These are phyloP conservation scores for Coemansia sp. DNA, from an alignment of 192 early-diverging fungal genomes.

Conservation along the genomic window DNA sequence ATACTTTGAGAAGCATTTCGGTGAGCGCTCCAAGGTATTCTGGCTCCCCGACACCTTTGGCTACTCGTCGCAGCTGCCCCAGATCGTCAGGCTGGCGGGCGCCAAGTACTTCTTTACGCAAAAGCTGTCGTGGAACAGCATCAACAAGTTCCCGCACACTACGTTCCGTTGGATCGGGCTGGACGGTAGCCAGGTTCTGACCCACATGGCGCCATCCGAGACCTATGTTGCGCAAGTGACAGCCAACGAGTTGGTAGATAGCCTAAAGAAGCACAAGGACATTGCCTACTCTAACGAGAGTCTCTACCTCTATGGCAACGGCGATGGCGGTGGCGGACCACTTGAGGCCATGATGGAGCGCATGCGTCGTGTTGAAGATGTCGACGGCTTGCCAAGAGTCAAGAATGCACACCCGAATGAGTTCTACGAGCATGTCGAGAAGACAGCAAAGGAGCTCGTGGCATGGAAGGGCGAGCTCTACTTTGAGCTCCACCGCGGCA, in stretches of 20 bases:
- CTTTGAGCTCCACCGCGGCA: slow-evolving; percentile 97
- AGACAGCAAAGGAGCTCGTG: slow-evolving; percentile 64
- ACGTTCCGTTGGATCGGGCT: slow-evolving; percentile 94
- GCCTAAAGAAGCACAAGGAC: slow-evolving; percentile 87
- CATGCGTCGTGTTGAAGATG: slow-evolving; percentile 65
- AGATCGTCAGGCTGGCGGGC: slow-evolving; percentile 76
- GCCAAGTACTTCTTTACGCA: slow-evolving; percentile 98
- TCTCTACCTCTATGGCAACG: slow-evolving; percentile 90
- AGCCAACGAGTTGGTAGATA: slow-evolving; percentile 57
- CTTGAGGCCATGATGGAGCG: slow-evolving; percentile 81
- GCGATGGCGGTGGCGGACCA: slow-evolving; percentile 96
- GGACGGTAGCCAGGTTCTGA: slow-evolving; percentile 79
- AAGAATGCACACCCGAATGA: slow-evolving; percentile 71
- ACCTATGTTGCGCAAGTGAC: slow-evolving; percentile 72
- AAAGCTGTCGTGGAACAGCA: slow-evolving; percentile 98
- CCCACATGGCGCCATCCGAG: slow-evolving; percentile 89
- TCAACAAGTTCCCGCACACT: slow-evolving; percentile 98
- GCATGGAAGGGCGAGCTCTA: slow-evolving; percentile 97
- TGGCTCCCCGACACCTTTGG: slow-evolving; percentile 97
- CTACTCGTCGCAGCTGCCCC: slow-evolving; percentile 88
- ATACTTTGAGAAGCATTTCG: slow-evolving; percentile 81
- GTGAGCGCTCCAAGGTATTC: slow-evolving; percentile 69
- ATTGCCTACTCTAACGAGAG: slow-evolving; percentile 80
- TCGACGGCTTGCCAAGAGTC: slow-evolving; percentile 76
- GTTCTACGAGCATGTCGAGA: slow-evolving; percentile 83